Conservation (phyloP, 208 protist species). For the Dictyostelium gargantuum region DNA sequence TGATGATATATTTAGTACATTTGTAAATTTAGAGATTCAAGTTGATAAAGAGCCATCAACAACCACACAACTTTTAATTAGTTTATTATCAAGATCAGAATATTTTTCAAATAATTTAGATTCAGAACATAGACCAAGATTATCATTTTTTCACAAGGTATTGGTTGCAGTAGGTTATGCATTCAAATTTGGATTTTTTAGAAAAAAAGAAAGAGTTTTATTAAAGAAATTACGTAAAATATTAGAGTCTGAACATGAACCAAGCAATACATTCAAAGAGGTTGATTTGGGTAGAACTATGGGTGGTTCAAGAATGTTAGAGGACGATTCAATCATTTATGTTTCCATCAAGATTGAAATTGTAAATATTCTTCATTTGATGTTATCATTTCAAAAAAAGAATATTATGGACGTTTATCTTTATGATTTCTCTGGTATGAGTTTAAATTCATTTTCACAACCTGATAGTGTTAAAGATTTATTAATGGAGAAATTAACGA, state of each 20-base stretch:
- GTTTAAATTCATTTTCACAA: neutral
- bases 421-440: neutral
- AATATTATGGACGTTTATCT: slow-evolving; percentile 19
- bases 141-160: slow-evolving; percentile 37
- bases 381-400: slow-evolving; percentile 60
- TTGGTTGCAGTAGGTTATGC: slow-evolving; percentile 34
- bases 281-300: slow-evolving; percentile 14
- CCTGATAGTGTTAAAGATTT: neutral
- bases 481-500: neutral
- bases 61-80: slow-evolving; percentile 1
- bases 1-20: slow-evolving; percentile 8
- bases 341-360: slow-evolving; percentile 53
- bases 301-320: slow-evolving; percentile 15
- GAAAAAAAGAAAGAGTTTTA: slow-evolving; percentile 2
- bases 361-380: slow-evolving; percentile 29
- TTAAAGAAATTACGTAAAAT: slow-evolving; percentile 11
- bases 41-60: neutral
- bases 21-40: neutral
- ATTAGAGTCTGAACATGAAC: neutral
- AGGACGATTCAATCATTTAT: slow-evolving; percentile 20
- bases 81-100: neutral
- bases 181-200: slow-evolving; percentile 63
- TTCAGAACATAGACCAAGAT: neutral
- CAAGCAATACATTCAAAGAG: neutral
- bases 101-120: neutral